These are phyloP conservation scores for Lineolata rhizophorae DNA, from an alignment of 495 filamentous ascomycete genomes.

Conservation along the genomic window DNA sequence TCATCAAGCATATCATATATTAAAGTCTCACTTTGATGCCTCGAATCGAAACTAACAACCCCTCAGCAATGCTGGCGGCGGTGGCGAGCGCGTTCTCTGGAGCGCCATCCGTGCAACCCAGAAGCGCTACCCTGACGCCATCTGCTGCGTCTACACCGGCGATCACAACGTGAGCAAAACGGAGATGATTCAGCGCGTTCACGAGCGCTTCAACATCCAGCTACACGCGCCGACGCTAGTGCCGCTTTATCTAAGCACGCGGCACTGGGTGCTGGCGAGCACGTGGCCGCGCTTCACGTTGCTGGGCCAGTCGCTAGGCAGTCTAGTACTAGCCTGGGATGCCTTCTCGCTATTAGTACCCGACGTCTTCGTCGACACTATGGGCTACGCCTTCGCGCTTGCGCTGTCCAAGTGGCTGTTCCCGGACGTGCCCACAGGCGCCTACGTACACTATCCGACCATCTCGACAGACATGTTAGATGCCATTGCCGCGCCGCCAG, in stretches of 20 bases:
- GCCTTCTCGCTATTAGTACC: slow-evolving; percentile 83
- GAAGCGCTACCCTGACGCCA: slow-evolving; percentile 65
- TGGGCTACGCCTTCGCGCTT: slow-evolving; percentile 89
- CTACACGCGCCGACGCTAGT: slow-evolving; percentile 64
- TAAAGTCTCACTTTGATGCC: too few relatives aligned
- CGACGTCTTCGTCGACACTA: slow-evolving; percentile 89
- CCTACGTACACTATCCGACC: slow-evolving; percentile 95
- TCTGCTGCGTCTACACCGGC: slow-evolving; percentile 83
- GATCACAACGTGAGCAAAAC: slow-evolving; percentile 72
- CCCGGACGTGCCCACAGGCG: slow-evolving; percentile 56
- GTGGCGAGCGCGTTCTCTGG: slow-evolving; percentile 92
- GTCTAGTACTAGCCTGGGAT: slow-evolving; percentile 67
- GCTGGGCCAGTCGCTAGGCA: slow-evolving; percentile 79
- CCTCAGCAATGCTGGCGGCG: slow-evolving; percentile 88
- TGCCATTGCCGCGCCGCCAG: slow-evolving; percentile 34
- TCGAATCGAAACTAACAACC: too few relatives aligned
- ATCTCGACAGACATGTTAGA: slow-evolving; percentile 96
- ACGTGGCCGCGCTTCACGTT: slow-evolving; percentile 88
- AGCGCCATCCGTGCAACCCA: slow-evolving; percentile 85
- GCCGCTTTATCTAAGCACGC: slow-evolving; percentile 75
- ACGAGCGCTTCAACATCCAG: slow-evolving; percentile 75
- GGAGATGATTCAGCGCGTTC: slow-evolving; percentile 53
- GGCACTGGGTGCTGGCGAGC: slow-evolving; percentile 59
- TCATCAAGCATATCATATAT: too few relatives aligned
- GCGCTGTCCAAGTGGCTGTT: slow-evolving; percentile 69